These are phyloP conservation scores for Vigna trinervia DNA, from an alignment of 306 rosid genomes.

Conservation along the genomic window DNA sequence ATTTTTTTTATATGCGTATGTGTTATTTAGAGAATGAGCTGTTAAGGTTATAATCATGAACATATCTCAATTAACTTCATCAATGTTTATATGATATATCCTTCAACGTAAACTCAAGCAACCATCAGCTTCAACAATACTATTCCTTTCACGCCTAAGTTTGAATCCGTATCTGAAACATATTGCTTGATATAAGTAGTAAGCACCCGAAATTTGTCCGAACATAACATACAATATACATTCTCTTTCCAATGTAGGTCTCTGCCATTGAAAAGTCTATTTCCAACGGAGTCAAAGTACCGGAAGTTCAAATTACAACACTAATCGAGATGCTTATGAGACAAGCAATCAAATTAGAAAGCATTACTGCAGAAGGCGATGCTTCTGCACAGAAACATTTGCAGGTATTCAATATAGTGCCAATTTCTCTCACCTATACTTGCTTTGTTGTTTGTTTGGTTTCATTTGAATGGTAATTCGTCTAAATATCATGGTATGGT, in stretches of 20 bases:
- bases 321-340: slow-evolving; percentile 87
- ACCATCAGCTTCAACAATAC: no score
- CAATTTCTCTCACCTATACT: neutral
- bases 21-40: no score
- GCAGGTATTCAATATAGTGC: slow-evolving; percentile 56
- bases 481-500: neutral
- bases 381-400: slow-evolving; percentile 63
- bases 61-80: neutral
- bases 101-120: no score
- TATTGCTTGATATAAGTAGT: neutral
- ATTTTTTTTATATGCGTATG: no score
- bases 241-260: slow-evolving; percentile 44
- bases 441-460: neutral
- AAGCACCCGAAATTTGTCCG: neutral
- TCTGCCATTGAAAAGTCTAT: slow-evolving; percentile 66
- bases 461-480: neutral
- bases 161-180: neutral
- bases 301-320: slow-evolving; percentile 85
- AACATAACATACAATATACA: no score
- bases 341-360: slow-evolving; percentile 81
- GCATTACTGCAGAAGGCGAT: slow-evolving; percentile 74
- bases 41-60: no score
- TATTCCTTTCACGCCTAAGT: neutral
- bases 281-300: slow-evolving; percentile 66
- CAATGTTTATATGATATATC: no score